Percentiles rank a stretch among this genome's conserved stretches.
Conservation (phyloP, 805 yeast genomes). For the Blastobotrys chiropterorum region DNA sequence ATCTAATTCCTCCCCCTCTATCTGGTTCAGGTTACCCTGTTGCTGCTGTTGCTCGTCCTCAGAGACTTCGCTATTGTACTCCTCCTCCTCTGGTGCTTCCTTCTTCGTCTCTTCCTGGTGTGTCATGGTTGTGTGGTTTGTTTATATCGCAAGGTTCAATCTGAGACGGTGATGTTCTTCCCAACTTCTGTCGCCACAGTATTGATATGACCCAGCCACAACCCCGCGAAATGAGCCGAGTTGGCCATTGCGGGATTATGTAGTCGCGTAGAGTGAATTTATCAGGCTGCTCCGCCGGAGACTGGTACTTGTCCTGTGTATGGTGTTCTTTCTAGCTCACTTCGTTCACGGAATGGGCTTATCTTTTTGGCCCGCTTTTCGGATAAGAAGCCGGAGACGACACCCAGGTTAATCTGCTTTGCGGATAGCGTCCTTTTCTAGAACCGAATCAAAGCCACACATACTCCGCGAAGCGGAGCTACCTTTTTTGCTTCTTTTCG, state of each 20-base stretch:
- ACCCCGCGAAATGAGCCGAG: no score
- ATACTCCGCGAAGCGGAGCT: no score
- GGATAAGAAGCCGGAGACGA: no score
- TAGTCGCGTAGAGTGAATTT: no score
- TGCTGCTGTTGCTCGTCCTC: conserved; percentile 6
- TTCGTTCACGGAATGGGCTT: not conserved
- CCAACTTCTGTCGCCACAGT: not conserved
- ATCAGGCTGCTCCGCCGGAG: conserved; percentile 7
- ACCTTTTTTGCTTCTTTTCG: no score
- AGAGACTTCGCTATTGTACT: not conserved
- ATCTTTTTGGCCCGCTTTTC: not conserved
- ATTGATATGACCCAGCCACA: no score
- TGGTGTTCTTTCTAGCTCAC: not conserved
- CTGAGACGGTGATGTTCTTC: no score
- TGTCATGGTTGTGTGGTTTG: not conserved
- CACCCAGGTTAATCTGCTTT: no score
- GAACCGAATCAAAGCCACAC: no score
- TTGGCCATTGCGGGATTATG: no score
- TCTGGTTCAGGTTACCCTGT: not conserved
- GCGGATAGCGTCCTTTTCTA: no score
- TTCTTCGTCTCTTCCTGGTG: not conserved
- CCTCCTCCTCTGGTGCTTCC: conserved; percentile 1
- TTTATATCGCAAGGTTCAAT: not conserved
- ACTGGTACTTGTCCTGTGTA: not conserved
- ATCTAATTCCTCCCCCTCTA: conserved; percentile 46